Percentiles rank a stretch among this genome's conserved stretches.
Conservation (phyloP, 75 land plant species). For the Pinus taeda region DNA sequence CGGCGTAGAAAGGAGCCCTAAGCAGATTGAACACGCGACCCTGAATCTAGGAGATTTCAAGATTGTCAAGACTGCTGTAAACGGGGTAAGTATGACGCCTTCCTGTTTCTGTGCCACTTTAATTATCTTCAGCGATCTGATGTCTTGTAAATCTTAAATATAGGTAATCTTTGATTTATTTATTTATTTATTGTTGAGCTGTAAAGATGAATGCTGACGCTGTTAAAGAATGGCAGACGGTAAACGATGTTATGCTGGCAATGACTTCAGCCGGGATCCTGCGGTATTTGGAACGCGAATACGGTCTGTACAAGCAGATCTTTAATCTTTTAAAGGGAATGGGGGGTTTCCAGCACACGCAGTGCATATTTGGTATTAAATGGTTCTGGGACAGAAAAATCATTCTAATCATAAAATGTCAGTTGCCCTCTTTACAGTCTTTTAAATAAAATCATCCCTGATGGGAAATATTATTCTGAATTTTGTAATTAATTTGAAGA, state of each 20-base stretch:
- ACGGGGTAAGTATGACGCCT: slow-evolving; percentile 31
- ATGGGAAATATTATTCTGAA: not conserved
- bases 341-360: too few species aligned
- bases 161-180: not conserved
- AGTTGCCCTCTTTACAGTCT: not conserved
- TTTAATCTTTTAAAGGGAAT: not conserved
- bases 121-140: not conserved
- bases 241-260: slow-evolving; percentile 84
- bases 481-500: not conserved
- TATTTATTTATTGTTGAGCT: too few species aligned
- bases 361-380: not conserved
- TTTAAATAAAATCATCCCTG: not conserved
- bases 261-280: slow-evolving; percentile 70
- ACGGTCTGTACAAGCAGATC: slow-evolving; percentile 16
- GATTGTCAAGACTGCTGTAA: slow-evolving; percentile 50
- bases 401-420: not conserved
- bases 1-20: slow-evolving; percentile 48
- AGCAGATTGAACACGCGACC: slow-evolving; percentile 34
- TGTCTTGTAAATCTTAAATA: not conserved
- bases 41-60: slow-evolving; percentile 55
- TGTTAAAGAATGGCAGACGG: slow-evolving; percentile 45
- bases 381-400: not conserved
- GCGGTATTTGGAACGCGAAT: slow-evolving; percentile 50
- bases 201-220: not conserved
- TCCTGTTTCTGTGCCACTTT: not conserved